Evolutionary conservation across 176 grass and related monocot genomes (phyloP).

Genomic region (Cymbopogon citratus): DNA sequence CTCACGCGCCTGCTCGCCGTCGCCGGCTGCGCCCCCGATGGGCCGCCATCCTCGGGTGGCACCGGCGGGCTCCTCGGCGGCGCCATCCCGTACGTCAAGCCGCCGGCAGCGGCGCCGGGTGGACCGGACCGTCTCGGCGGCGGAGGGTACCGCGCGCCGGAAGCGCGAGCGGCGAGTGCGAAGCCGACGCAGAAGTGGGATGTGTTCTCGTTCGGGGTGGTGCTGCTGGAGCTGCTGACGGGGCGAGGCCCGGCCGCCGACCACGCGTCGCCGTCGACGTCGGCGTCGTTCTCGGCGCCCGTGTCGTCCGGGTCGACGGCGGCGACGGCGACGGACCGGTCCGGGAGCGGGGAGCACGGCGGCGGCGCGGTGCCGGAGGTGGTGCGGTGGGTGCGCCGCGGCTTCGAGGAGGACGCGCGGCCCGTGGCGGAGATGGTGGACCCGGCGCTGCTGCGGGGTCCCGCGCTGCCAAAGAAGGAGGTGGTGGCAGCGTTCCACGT

Average conservation of each 20-base stretch:
- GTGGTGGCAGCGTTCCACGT: conserved; percentile 70
- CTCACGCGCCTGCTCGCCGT: conserved; percentile 60
- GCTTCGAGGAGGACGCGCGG: conserved; percentile 50
- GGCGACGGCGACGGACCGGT: conserved; percentile 20
- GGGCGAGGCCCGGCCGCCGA: conserved; percentile 38
- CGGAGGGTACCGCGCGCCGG: conserved; percentile 63
- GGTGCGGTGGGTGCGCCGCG: conserved; percentile 69
- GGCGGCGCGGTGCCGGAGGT: conserved; percentile 44
- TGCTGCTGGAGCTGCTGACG: conserved; percentile 71
- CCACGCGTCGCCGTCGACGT: conserved; percentile 49
- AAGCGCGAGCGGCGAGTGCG: conserved; percentile 16
- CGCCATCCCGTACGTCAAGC: conserved; percentile 44
- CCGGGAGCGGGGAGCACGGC: conserved; percentile 38
- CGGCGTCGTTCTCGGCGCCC: conserved; percentile 30
- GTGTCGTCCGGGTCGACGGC: conserved; percentile 17
- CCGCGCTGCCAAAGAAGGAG: conserved; percentile 63
- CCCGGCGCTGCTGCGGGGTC: conserved; percentile 32
- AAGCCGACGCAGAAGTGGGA: conserved; percentile 66
- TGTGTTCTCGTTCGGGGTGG: conserved; percentile 71
- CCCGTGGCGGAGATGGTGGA: conserved; percentile 67
- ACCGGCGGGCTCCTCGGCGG: conserved; percentile 25
- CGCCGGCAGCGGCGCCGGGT: background rate
- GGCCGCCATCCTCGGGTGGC: background rate
- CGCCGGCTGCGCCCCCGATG: conserved; percentile 26
- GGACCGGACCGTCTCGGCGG: conserved; percentile 4